These are phyloP conservation scores for Spizellomyces sp. DNA, from an alignment of 192 early-diverging fungal species.

Conservation along the genomic window DNA sequence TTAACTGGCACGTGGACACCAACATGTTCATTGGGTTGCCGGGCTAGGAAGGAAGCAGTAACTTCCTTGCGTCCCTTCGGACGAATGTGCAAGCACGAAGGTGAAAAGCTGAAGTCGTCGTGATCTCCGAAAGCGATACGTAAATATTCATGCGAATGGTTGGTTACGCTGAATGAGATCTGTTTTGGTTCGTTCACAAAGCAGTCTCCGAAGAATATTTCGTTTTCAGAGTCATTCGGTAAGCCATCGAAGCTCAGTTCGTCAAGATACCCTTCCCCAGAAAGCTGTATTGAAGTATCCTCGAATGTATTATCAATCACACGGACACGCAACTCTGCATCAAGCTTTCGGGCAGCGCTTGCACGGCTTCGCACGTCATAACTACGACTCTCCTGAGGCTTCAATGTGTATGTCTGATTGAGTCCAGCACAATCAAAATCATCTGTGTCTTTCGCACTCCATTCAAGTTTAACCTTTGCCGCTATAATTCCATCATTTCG, in stretches of 20 bases:
- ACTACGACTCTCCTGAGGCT: slow-evolving; percentile 45
- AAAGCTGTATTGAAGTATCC: slow-evolving; percentile 47
- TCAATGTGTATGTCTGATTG: slow-evolving; percentile 36
- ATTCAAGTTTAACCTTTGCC: slow-evolving; percentile 59
- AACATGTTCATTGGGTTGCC: slow-evolving; percentile 36
- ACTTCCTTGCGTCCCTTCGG: slow-evolving; percentile 49
- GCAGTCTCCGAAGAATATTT: slow-evolving; percentile 55
- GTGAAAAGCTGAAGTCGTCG: slow-evolving; percentile 46
- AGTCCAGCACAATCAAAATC: slow-evolving; percentile 49
- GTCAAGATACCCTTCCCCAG: slow-evolving; percentile 60
- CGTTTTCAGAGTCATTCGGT: slow-evolving; percentile 51
- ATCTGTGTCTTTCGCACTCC: slow-evolving; percentile 44
- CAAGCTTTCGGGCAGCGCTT: slow-evolving; percentile 42
- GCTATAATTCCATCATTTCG: slow-evolving; percentile 62
- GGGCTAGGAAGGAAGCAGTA: slow-evolving; percentile 44
- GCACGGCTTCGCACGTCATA: slow-evolving; percentile 51
- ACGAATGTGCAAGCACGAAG: slow-evolving; percentile 41
- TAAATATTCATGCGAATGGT: slow-evolving; percentile 50
- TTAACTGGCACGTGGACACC: slow-evolving; percentile 27
- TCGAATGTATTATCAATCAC: slow-evolving; percentile 63
- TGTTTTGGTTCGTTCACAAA: slow-evolving; percentile 43
- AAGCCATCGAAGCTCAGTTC: slow-evolving; percentile 56
- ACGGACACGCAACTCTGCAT: slow-evolving; percentile 50
- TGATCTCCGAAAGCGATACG: slow-evolving; percentile 33
- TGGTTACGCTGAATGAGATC: slow-evolving; percentile 41